Percentiles rank a stretch among this genome's conserved stretches.
These are phyloP conservation scores for Phylloboletellus chloephorus DNA, from an alignment of 1,284 basidiomycete genomes.

Conservation along the genomic window DNA sequence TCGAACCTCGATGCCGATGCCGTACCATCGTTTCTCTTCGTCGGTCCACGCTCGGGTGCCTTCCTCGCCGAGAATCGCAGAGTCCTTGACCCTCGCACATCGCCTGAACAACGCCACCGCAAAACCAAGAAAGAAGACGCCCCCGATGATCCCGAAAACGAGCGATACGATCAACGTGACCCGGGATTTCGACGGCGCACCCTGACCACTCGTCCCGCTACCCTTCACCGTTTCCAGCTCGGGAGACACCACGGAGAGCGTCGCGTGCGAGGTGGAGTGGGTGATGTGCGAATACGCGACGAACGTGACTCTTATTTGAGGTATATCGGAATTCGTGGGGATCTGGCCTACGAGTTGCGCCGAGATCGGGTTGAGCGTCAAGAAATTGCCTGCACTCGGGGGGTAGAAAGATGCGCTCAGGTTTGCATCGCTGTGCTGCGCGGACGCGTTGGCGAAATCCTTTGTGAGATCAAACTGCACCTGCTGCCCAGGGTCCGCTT, in stretches of 20 bases:
- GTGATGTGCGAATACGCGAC: conserved; percentile 60
- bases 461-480: conserved; percentile 46
- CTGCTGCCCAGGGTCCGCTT: conserved; percentile 41
- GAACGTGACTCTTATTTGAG: conserved; percentile 48
- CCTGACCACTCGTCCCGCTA: conserved; percentile 28
- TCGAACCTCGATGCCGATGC: conserved; percentile 40
- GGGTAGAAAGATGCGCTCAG: conserved; percentile 53
- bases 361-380: conserved; percentile 45
- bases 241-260: conserved; percentile 49
- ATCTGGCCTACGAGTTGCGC: conserved; percentile 50
- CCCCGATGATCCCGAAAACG: conserved; percentile 59
- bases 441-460: conserved; percentile 46
- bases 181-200: conserved; percentile 40
- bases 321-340: conserved; percentile 38
- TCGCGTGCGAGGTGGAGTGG: conserved; percentile 66
- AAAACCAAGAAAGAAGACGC: conserved; percentile 49
- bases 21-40: conserved; percentile 64
- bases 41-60: conserved; percentile 51
- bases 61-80: conserved; percentile 53
- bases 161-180: conserved; percentile 56
- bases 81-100: conserved; percentile 52
- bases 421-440: conserved; percentile 38
- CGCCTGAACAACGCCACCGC: conserved; percentile 51
- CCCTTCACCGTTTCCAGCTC: conserved; percentile 29
- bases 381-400: conserved; percentile 38